phyloP scores from a whole-genome alignment of 352 stramenopile genomes.

The Globisporangium megalacanthum region DNA sequence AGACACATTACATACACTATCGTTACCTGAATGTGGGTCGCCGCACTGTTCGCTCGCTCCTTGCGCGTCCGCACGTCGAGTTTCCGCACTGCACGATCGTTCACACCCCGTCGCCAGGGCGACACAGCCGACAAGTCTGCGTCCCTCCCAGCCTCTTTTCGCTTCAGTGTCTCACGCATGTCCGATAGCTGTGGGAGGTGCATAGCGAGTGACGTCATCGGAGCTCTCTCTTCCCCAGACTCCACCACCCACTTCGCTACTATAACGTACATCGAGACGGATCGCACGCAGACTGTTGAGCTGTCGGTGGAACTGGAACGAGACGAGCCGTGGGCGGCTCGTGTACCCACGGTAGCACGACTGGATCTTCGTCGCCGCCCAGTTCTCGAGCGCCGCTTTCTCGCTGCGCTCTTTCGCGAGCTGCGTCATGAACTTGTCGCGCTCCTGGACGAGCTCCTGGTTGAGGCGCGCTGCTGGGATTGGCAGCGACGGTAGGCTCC shows the following conservation, averaged over 20 bases:
- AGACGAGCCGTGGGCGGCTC: conserved; percentile 28
- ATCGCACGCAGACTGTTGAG: conserved; percentile 33
- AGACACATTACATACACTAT: not conserved
- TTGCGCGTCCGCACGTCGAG: conserved; percentile 27
- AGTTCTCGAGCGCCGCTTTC: conserved; percentile 41
- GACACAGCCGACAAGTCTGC: not conserved
- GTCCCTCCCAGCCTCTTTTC: not conserved
- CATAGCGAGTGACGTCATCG: too few relatives aligned
- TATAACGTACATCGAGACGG: conserved; percentile 25
- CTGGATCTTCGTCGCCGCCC: conserved; percentile 65
- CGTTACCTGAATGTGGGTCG: conserved; percentile 38
- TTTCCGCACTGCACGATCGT: conserved; percentile 37
- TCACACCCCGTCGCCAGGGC: conserved; percentile 47
- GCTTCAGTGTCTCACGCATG: conserved; percentile 37
- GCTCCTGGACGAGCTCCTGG: conserved; percentile 42
- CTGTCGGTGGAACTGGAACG: conserved; percentile 37
- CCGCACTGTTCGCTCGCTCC: conserved; percentile 34
- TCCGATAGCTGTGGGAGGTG: conserved; percentile 31
- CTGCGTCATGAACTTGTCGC: conserved; percentile 58
- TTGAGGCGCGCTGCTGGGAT: conserved; percentile 45
- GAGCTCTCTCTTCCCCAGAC: not conserved
- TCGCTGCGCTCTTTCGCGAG: conserved; percentile 41
- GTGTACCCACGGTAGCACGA: conserved; percentile 50
- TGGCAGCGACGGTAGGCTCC: conserved; percentile 44
- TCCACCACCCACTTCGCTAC: not conserved